These are phyloP conservation scores for Ceratobasidium sp. DNA, from an alignment of 1,284 basidiomycete genomes.

Conservation along the genomic window DNA sequence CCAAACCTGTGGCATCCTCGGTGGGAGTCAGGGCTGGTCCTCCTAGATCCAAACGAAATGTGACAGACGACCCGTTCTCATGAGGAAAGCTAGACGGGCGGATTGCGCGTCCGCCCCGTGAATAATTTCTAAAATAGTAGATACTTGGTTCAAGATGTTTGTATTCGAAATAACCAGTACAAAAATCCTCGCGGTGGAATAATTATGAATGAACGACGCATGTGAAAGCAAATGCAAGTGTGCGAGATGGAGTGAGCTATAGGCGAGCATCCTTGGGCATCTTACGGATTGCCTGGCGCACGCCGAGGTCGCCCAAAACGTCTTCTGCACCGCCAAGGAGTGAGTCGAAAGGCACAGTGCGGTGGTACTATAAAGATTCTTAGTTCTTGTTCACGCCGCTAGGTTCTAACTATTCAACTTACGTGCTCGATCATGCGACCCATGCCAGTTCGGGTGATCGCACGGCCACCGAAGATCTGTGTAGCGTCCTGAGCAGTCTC, in stretches of 20 bases:
- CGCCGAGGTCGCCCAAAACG: slow-evolving; percentile 72
- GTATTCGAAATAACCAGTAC: slow-evolving; percentile 34
- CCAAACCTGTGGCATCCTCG: slow-evolving; percentile 36
- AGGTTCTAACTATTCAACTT: slow-evolving; percentile 41
- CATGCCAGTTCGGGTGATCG: slow-evolving; percentile 77
- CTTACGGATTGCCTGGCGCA: slow-evolving; percentile 68
- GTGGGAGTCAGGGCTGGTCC: slow-evolving; percentile 30
- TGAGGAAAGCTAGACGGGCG: background rate
- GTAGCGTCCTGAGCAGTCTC: slow-evolving; percentile 81
- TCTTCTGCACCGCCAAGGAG: slow-evolving; percentile 76
- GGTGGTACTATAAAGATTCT: slow-evolving; percentile 67
- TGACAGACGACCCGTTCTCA: slow-evolving; percentile 13
- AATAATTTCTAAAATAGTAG: background rate
- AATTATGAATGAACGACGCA: slow-evolving; percentile 19
- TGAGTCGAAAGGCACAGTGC: slow-evolving; percentile 70
- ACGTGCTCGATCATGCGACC: slow-evolving; percentile 75
- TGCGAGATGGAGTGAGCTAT: background rate
- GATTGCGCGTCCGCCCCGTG: background rate
- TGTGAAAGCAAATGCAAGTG: background rate
- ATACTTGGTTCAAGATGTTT: slow-evolving; percentile 13
- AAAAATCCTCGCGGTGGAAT: slow-evolving; percentile 23
- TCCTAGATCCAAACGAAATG: background rate
- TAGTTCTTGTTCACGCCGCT: slow-evolving; percentile 18
- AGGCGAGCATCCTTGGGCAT: slow-evolving; percentile 58
- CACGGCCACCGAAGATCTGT: slow-evolving; percentile 81